phyloP scores from a whole-genome alignment of 2,329 filamentous ascomycete genomes.

The Hirsutella thompsonii region DNA sequence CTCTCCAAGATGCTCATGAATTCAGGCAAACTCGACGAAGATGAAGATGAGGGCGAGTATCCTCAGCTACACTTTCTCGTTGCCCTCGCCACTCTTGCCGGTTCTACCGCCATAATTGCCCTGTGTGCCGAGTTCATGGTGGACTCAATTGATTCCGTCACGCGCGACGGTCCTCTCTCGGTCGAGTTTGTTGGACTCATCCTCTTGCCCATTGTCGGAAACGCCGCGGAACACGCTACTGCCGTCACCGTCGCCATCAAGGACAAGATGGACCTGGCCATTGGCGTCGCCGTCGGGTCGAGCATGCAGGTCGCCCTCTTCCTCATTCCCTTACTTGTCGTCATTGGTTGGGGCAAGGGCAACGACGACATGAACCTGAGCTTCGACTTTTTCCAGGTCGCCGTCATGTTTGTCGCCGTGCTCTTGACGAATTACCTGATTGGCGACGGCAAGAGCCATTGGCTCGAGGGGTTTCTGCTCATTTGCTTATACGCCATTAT shows the following conservation, averaged over 20 bases:
- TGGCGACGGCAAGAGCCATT: constrained; percentile 70
- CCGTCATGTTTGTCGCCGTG: constrained; percentile 70
- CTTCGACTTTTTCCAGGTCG: constrained; percentile 83
- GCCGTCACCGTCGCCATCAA: constrained; percentile 69
- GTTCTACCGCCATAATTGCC: constrained; percentile 69
- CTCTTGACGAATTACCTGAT: constrained; percentile 81
- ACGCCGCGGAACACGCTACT: constrained; percentile 71
- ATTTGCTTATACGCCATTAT: constrained; percentile 74
- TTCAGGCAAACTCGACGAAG: constrained; percentile 26
- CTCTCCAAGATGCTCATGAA: constrained; percentile 32
- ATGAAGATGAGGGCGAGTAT: constrained; percentile 55
- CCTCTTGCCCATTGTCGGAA: constrained; percentile 70
- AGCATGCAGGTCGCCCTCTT: constrained; percentile 75
- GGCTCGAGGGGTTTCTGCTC: constrained; percentile 64
- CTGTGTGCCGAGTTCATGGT: constrained; percentile 74
- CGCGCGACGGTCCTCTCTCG: constrained; percentile 44
- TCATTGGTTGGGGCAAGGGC: constrained; percentile 66
- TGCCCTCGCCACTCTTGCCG: constrained; percentile 56
- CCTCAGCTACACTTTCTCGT: constrained; percentile 63
- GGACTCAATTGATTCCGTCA: constrained; percentile 56
- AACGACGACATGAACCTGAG: constrained; percentile 64
- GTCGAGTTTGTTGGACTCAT: constrained; percentile 71
- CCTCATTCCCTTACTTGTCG: constrained; percentile 62
- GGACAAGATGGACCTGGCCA: constrained; percentile 77
- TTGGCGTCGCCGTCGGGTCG: constrained; percentile 67